Base-by-base conservation (phyloP, 306 rosid genomes). In the Prunus kanzakura region DNA sequence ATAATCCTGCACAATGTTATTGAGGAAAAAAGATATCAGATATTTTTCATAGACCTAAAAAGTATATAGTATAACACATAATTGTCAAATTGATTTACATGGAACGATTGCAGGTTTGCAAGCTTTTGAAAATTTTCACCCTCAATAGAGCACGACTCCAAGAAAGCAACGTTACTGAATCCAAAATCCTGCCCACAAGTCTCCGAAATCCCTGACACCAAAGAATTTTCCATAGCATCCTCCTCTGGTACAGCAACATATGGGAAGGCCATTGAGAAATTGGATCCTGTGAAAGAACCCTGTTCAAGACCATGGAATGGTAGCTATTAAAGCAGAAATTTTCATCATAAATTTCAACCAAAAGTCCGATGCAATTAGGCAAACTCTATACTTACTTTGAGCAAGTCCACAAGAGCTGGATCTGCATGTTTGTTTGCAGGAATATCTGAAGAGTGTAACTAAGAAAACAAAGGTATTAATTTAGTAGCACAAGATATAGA, bases 231-330 rank as follows among this genome's bases (percentile, higher is more conserved):
- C 77, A 92, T 73, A 30, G 82, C 57, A 79, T 84, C 93, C 47
- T 84, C 87, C 83, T 88, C 93, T 52, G 96, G 85, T 65, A 91
- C 84, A 76, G 90, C 84, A 77, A 95, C 85, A 81, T 92, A 95
- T 25, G 98, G 98, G 86, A 92, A 92, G 30, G 97, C 97, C 88
- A 92, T 77, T 78, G 98, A 95, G 68, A 89, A 88, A 82, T 92
- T 95, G 69, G 97, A 90, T 76, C 73, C 82, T 51, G 90, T 69
- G 80, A 90, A 92, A 78, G 97, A 88, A 64, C 49, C 82, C 97
- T 95, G 86, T 63, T 67, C 87, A 82, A 72, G 69, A 74, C 11
- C 74, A 79, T 55, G 67, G 68, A 80, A 79, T 19, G 73, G 41
- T 63, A 69, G 78, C 47, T 35, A 75, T 75, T 83, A 76, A 63